These are phyloP conservation scores for Calonectria henricotiae DNA, from an alignment of 2,329 filamentous ascomycete genomes.

Conservation along the genomic window DNA sequence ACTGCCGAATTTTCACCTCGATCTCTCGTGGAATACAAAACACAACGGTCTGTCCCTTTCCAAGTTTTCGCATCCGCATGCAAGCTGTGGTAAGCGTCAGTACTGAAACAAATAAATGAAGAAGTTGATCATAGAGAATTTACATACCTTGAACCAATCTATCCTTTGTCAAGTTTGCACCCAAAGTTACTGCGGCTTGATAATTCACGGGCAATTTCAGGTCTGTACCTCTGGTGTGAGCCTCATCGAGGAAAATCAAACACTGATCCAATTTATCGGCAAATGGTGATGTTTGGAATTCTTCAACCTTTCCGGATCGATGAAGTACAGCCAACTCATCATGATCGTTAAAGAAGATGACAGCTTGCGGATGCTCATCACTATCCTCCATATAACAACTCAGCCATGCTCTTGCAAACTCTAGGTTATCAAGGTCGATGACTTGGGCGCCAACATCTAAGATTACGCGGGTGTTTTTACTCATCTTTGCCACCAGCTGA, in stretches of 20 bases:
- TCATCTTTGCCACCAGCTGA: slow-evolving; percentile 56
- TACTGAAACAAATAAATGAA: neutral
- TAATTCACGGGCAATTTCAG: slow-evolving; percentile 73
- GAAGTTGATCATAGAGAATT: too few relatives aligned
- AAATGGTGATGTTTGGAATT: slow-evolving; percentile 74
- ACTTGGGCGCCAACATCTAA: slow-evolving; percentile 82
- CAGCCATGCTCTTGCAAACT: slow-evolving; percentile 72
- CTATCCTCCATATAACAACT: slow-evolving; percentile 5
- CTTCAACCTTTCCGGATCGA: slow-evolving; percentile 63
- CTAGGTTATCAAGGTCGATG: slow-evolving; percentile 73
- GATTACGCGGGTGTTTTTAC: slow-evolving; percentile 70
- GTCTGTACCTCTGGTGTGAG: slow-evolving; percentile 81
- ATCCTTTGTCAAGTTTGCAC: slow-evolving; percentile 78
- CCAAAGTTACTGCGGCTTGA: slow-evolving; percentile 78
- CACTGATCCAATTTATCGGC: slow-evolving; percentile 71
- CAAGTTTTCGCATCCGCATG: slow-evolving; percentile 81
- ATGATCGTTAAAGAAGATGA: slow-evolving; percentile 72
- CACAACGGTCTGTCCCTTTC: slow-evolving; percentile 75
- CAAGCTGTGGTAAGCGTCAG: slow-evolving; percentile 65
- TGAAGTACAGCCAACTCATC: slow-evolving; percentile 72
- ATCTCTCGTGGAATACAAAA: slow-evolving; percentile 77
- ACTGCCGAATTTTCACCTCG: slow-evolving; percentile 64
- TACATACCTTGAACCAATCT: slow-evolving; percentile 76
- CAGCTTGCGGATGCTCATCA: slow-evolving; percentile 47
- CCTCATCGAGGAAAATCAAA: slow-evolving; percentile 79